Evolutionary conservation across 2,329 filamentous ascomycete species (phyloP).

Genomic region (Tolypocladium cylindrosporum): DNA sequence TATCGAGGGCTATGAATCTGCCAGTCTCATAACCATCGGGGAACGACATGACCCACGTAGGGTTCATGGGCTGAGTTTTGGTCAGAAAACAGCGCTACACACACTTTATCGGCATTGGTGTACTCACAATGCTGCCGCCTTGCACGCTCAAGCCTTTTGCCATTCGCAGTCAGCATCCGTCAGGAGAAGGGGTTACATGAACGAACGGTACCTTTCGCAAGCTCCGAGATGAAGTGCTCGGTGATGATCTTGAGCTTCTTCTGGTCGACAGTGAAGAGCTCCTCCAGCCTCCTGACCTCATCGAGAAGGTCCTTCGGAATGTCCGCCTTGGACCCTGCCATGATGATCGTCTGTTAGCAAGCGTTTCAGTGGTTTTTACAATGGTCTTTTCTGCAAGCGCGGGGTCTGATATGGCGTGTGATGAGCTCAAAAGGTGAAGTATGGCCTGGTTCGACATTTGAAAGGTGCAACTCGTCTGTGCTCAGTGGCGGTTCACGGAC

Average conservation of each 20-base stretch:
- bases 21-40: slow-evolving; percentile 82
- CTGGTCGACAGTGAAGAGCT: slow-evolving; percentile 68
- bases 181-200: neutral
- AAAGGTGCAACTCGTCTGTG: neutral
- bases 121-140: slow-evolving; percentile 82
- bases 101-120: neutral
- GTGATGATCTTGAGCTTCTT: slow-evolving; percentile 84
- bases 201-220: slow-evolving; percentile 59
- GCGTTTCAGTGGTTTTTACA: neutral
- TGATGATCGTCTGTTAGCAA: slow-evolving; percentile 9
- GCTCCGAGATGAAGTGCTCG: slow-evolving; percentile 78
- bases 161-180: neutral
- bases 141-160: slow-evolving; percentile 69
- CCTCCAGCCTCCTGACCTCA: slow-evolving; percentile 77
- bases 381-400: neutral
- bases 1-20: slow-evolving; percentile 81
- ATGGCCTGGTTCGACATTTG: neutral
- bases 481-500: neutral
- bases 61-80: slow-evolving; percentile 77
- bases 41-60: slow-evolving; percentile 89
- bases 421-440: neutral
- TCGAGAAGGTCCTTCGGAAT: slow-evolving; percentile 72
- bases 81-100: slow-evolving; percentile 8
- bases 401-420: neutral
- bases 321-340: slow-evolving; percentile 77